These are phyloP conservation scores for Rhizoclosmatium sp. DNA, from an alignment of 192 early-diverging fungal genomes.

Conservation along the genomic window DNA sequence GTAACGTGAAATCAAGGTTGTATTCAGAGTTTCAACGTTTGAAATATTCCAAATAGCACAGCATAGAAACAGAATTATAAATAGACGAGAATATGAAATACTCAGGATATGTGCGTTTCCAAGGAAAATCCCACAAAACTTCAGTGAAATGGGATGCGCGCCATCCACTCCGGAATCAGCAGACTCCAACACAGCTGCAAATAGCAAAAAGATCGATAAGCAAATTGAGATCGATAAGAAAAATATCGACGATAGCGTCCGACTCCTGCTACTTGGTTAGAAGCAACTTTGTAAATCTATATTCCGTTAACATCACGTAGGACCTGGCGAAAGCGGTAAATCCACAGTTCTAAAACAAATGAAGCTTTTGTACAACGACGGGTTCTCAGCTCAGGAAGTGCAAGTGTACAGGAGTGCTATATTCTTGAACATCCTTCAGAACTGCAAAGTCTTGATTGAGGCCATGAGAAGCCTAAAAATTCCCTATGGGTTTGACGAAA, in stretches of 20 bases:
- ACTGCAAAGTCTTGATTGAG: constrained; percentile 36
- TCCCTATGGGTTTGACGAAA: constrained; percentile 22
- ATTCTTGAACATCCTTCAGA: constrained; percentile 38
- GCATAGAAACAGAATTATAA: too few species aligned
- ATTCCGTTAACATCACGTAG: background rate
- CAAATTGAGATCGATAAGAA: constrained; percentile 47
- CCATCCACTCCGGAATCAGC: background rate
- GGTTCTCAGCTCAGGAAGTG: constrained; percentile 39
- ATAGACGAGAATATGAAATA: too few species aligned
- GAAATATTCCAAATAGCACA: too few species aligned
- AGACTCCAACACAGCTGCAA: constrained; percentile 42
- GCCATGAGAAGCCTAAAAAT: constrained; percentile 42
- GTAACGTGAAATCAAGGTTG: too few species aligned
- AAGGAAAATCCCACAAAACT: too few species aligned
- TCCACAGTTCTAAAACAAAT: constrained; percentile 54
- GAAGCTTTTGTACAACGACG: constrained; percentile 47
- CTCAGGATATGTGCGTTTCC: too few species aligned
- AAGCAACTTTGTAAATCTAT: background rate
- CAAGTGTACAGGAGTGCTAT: constrained; percentile 40
- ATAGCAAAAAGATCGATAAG: constrained; percentile 58
- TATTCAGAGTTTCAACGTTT: too few species aligned
- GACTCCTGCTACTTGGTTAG: constrained; percentile 47
- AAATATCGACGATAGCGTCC: constrained; percentile 23
- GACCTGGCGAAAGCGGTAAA: constrained; percentile 53
- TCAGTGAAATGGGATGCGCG: constrained; percentile 4